These are phyloP conservation scores for Tausonia pullulans DNA, from an alignment of 1,284 basidiomycete species.

Conservation along the genomic window DNA sequence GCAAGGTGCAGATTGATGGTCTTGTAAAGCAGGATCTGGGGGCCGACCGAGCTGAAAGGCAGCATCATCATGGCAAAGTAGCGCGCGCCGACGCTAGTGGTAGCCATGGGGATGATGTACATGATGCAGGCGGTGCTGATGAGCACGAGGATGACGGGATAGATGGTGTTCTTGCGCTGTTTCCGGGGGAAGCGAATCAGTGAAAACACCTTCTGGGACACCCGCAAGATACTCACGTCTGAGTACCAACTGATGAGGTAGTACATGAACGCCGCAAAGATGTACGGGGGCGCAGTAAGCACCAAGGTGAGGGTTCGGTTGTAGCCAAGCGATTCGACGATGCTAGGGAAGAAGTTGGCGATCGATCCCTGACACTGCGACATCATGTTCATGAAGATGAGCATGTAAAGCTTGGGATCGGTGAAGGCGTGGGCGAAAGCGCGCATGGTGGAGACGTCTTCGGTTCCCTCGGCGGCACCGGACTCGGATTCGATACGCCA, in stretches of 20 bases:
- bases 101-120: slow-evolving; percentile 26
- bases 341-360: slow-evolving; percentile 30
- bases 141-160: slow-evolving; percentile 21
- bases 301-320: slow-evolving; percentile 30
- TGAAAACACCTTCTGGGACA: background rate
- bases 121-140: slow-evolving; percentile 19
- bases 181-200: background rate
- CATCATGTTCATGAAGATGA: slow-evolving; percentile 22
- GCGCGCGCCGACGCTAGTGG: slow-evolving; percentile 24
- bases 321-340: slow-evolving; percentile 28
- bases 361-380: slow-evolving; percentile 16
- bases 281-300: slow-evolving; percentile 25
- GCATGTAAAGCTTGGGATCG: slow-evolving; percentile 27
- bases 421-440: slow-evolving; percentile 26
- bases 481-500: slow-evolving; percentile 28
- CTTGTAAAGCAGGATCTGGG: slow-evolving; percentile 24
- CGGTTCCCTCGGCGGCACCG: slow-evolving; percentile 23
- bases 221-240: slow-evolving; percentile 16
- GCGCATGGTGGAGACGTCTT: slow-evolving; percentile 21
- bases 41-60: slow-evolving; percentile 23
- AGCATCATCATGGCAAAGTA: slow-evolving; percentile 29
- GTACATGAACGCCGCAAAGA: slow-evolving; percentile 23
- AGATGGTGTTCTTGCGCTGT: slow-evolving; percentile 19
- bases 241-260: slow-evolving; percentile 22
- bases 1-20: slow-evolving; percentile 25